Conservation (phyloP, 2,329 filamentous ascomycete species). For the Clarireedia hainanense region DNA sequence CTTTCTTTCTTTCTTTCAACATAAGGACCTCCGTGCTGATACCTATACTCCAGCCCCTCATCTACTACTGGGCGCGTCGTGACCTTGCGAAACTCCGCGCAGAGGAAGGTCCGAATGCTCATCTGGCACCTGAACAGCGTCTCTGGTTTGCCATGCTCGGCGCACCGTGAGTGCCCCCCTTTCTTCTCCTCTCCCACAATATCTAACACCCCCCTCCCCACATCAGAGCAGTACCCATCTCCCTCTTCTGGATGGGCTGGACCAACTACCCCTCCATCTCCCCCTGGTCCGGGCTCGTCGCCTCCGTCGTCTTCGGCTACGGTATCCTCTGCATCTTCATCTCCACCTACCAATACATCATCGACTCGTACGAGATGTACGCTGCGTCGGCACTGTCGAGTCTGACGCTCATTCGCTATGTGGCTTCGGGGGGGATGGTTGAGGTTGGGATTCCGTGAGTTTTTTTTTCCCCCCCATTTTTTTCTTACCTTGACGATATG, state of each 20-base stretch:
- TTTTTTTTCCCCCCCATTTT: too few species aligned
- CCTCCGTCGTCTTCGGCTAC: conserved; percentile 34
- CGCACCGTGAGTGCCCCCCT: conserved; percentile 35
- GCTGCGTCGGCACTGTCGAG: conserved; percentile 64
- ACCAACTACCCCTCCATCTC: conserved; percentile 51
- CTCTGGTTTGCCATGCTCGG: conserved; percentile 56
- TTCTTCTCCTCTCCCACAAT: background rate
- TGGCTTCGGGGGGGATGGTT: conserved; percentile 16
- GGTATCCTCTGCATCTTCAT: conserved; percentile 70
- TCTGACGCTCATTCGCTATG: conserved; percentile 16
- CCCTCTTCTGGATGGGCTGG: conserved; percentile 64
- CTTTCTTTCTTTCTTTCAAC: background rate
- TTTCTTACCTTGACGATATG: too few species aligned
- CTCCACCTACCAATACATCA: conserved; percentile 69
- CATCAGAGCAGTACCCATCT: conserved; percentile 43
- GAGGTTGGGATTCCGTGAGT: conserved; percentile 12
- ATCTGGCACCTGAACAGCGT: conserved; percentile 52
- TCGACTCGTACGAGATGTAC: conserved; percentile 63
- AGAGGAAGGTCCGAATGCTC: conserved; percentile 8
- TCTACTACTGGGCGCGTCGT: conserved; percentile 27
- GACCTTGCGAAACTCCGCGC: conserved; percentile 6
- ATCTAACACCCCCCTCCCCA: background rate
- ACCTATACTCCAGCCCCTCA: conserved; percentile 25
- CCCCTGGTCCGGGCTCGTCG: conserved; percentile 45
- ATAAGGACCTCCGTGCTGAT: background rate